These are phyloP conservation scores for Paecilomyces dactylethromorphus DNA, from an alignment of 2,329 filamentous ascomycete genomes.

Conservation along the genomic window DNA sequence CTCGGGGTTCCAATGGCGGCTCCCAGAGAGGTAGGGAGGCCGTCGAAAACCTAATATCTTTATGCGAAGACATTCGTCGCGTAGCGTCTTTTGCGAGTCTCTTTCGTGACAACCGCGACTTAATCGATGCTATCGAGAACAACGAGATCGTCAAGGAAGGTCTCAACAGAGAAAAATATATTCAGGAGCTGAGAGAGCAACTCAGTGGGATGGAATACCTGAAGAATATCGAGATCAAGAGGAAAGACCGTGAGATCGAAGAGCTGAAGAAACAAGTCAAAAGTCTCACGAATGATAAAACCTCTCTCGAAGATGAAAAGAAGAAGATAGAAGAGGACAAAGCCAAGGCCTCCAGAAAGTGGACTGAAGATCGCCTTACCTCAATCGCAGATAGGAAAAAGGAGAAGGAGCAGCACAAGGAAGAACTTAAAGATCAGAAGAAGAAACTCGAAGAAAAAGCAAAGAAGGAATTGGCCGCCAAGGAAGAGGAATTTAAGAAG, in stretches of 20 bases:
- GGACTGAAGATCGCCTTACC: background rate
- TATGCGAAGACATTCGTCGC: background rate
- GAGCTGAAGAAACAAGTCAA: background rate
- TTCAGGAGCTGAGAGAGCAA: background rate
- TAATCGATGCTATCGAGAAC: background rate
- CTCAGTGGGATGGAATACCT: background rate
- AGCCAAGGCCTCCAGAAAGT: slow-evolving; percentile 11
- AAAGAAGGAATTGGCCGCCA: background rate
- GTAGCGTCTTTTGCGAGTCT: background rate
- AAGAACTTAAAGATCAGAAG: background rate
- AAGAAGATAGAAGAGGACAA: slow-evolving; percentile 4
- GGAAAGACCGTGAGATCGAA: background rate
- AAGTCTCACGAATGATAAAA: background rate
- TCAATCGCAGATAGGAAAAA: background rate
- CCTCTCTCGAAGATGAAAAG: background rate
- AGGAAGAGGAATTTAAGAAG: background rate
- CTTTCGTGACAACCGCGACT: background rate
- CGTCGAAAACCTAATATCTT: background rate
- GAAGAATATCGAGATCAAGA: background rate
- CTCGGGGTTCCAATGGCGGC: background rate
- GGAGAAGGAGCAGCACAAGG: background rate
- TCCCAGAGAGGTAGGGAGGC: background rate
- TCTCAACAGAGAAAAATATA: background rate
- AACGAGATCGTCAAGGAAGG: background rate
- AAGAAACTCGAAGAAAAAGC: background rate